Evolutionary conservation across 2,329 filamentous ascomycete genomes (phyloP), one percentile per base, ranked within the genome.

Genomic region (Pseudohalonectria lignicola): DNA sequence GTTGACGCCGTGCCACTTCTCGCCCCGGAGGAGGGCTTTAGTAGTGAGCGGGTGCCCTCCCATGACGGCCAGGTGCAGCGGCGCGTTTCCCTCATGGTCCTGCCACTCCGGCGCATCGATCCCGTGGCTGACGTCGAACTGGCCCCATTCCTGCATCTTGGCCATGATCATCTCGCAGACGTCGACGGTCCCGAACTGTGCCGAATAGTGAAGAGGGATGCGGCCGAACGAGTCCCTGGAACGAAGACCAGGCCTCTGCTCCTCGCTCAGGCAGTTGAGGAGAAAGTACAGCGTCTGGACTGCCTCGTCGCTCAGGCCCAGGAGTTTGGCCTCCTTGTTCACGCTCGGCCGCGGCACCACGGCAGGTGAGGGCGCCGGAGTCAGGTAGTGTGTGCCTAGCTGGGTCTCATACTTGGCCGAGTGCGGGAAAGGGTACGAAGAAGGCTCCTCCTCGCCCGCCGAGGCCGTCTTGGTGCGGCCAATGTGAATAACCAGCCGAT

Each of bases 101-200:
- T 95, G 90, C 90, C 90, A 96, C 43, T 79, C 71, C 1, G 76
- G 70, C 0, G 85, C 83, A 55, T 96, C 90, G 36, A 98, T 93
- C 9, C 88, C 88, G 44, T 86, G 71, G 26, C 79, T 76, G 20
- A 88, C 79, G 51, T 94, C 74, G 52, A 94, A 94, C 49, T 93
- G 79, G 13, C 74, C 75, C 90, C 90, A 96, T 18, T 79, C 72
- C 54, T 90, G 84, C 79, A 98, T 88, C 50, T 82, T 81, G 45
- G 81, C 78, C 63, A 95, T 88, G 47, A 96, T 74, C 18, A 88
- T 71, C 53, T 94, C 74, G 53, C 86, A 94, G 9, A 95, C 80
- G n/a, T 86, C 76, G 4, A 92, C 84, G 49, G 95, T 87, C 3
- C 92, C 92, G 53, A 93, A 94, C 55, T 96, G 87, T 0, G 92